These are phyloP conservation scores for Dalbergia oliveri DNA, from an alignment of 306 rosid genomes.

Conservation along the genomic window DNA sequence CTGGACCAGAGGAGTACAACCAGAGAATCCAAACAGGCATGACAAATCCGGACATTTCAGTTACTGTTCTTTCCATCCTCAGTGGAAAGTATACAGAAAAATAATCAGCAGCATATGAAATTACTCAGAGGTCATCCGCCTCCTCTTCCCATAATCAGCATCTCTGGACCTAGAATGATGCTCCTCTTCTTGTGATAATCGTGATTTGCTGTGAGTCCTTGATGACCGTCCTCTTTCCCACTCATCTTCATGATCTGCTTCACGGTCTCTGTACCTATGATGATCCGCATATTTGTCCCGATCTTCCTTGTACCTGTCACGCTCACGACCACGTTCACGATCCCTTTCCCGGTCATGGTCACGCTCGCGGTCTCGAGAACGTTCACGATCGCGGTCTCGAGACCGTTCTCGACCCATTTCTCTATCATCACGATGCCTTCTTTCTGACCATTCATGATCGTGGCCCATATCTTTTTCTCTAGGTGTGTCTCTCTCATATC, in stretches of 20 bases:
- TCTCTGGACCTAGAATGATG: conserved; percentile 89
- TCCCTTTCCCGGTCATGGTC: conserved; percentile 71
- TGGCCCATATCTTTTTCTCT: conserved; percentile 77
- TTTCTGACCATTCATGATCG: conserved; percentile 82
- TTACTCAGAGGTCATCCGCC: conserved; percentile 87
- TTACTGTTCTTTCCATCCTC: conserved; percentile 47
- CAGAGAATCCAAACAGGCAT: conserved; percentile 56
- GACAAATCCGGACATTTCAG: conserved; percentile 49
- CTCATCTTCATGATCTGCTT: conserved; percentile 82
- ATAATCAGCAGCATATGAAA: conserved; percentile 40
- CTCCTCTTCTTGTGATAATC: conserved; percentile 79
- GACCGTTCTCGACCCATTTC: conserved; percentile 78
- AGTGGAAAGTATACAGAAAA: conserved; percentile 40
- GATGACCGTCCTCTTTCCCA: conserved; percentile 91
- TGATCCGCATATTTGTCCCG: conserved; percentile 87
- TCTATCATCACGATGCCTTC: conserved; percentile 81
- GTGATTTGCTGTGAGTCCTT: conserved; percentile 79
- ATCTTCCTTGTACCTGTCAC: conserved; percentile 86
- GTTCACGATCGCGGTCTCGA: conserved; percentile 64
- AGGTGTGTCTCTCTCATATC: conserved; percentile 78
- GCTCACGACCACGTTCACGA: conserved; percentile 70
- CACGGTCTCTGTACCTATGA: conserved; percentile 88
- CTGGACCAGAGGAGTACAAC: conserved; percentile 53
- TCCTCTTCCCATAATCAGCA: conserved; percentile 95
- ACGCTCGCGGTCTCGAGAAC: conserved; percentile 62